phyloP scores from a whole-genome alignment of 192 early-diverging fungal genomes.

The Linnemannia schmuckeri region DNA sequence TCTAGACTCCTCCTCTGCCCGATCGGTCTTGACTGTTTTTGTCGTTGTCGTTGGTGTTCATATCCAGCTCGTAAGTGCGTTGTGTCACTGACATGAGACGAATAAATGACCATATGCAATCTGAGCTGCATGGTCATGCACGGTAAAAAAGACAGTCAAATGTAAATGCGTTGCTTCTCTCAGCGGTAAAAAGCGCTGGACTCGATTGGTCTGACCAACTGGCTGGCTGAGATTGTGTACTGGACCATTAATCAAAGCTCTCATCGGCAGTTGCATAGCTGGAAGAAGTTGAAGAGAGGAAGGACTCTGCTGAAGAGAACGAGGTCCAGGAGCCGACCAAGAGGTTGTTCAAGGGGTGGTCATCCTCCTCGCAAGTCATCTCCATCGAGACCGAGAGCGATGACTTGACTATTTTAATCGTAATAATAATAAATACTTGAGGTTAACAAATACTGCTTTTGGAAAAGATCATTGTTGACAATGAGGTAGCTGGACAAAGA shows the following conservation, averaged over 20 bases:
- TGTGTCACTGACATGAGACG: background rate
- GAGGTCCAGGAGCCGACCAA: constrained; percentile 42
- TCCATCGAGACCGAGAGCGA: constrained; percentile 19
- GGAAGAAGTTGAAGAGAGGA: constrained; percentile 27
- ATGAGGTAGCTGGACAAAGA: background rate
- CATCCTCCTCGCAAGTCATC: constrained; percentile 22
- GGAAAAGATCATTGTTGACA: background rate
- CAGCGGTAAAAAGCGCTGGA: background rate
- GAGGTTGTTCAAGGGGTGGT: constrained; percentile 17
- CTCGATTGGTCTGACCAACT: background rate
- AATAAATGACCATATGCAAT: constrained; percentile 1
- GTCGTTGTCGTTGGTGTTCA: background rate
- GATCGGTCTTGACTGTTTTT: background rate
- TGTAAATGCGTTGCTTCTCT: background rate
- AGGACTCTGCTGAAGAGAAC: constrained; percentile 27
- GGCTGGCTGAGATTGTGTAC: background rate
- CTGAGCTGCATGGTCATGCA: background rate
- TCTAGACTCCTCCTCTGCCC: background rate
- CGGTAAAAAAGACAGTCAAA: background rate
- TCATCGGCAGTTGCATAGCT: constrained; percentile 41
- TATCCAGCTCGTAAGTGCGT: background rate
- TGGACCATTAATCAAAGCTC: constrained; percentile 15
- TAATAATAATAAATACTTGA: background rate
- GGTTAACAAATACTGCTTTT: background rate
- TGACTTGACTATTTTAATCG: constrained; percentile 24